Base-by-base conservation (phyloP, 2,329 filamentous ascomycete species). In the Diaporthe longicolla region DNA sequence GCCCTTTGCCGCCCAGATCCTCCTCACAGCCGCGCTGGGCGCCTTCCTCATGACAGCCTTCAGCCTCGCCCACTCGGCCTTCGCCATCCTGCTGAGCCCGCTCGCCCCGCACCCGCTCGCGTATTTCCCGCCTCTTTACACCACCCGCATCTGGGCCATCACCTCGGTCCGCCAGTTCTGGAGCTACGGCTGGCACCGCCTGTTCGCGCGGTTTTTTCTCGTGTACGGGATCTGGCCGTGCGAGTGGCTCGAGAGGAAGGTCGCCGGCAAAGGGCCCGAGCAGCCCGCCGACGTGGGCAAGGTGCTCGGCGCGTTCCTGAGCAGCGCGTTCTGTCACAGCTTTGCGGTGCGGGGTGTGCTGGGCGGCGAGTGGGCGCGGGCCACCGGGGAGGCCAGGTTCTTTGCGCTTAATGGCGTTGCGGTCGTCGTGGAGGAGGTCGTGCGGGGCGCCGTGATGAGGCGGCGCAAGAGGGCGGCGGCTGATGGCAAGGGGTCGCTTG, bases 211-310 rank as follows among this genome's bases (percentile, higher is more conserved):
- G 11, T 76, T 86, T 24, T 85, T 86, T 74, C 79, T 85, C 7
- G 84, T 86, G 6, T 86, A 84, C 72, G 84, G 84, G 8, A 82
- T 85, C 17, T 85, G 84, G 84, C 84, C 84, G 2, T 84, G 84
- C 4, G 83, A 85, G 75, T 85, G 82, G 82, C 19, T 83, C 0
- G 84, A 85, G 77, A 77, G 83, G 15, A 84, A 79, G 72, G 57
- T 85, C 26, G 80, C 79, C 7, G 80, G 83, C 11, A 85, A 84
- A 75, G 37, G 73, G 1, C 9, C 50, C 0, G 77, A 81, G 24
- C 77, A 84, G 74, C 79, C 79, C 8, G 84, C 84, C 1, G 84
- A 85, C 77, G 76, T 85, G 40, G 84, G 84, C 1, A 86, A 85
- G 76, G 83, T 86, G 1, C 73, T 85, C 3, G 84, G 84, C 9